These are phyloP conservation scores for Penicillium argentinense DNA, from an alignment of 495 filamentous ascomycete genomes.

Conservation along the genomic window DNA sequence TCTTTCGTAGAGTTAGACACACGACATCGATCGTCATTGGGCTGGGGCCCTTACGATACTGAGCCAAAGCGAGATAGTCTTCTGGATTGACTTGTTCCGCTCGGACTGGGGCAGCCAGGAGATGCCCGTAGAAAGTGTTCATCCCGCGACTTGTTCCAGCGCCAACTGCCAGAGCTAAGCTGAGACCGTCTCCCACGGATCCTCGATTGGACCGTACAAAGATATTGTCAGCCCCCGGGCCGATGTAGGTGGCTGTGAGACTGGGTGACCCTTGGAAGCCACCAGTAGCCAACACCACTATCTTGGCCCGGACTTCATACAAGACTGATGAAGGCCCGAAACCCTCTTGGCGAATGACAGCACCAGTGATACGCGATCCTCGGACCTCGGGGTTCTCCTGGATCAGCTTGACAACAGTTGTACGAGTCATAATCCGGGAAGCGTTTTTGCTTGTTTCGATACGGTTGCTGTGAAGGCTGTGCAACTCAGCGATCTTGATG, in stretches of 20 bases:
- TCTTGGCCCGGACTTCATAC: slow-evolving; percentile 20
- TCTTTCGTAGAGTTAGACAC: slow-evolving; percentile 12
- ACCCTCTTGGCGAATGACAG: slow-evolving; percentile 11
- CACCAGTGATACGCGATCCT: slow-evolving; percentile 21
- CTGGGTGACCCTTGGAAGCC: slow-evolving; percentile 23
- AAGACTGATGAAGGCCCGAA: neutral
- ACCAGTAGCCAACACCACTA: slow-evolving; percentile 26
- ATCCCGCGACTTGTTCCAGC: slow-evolving; percentile 24
- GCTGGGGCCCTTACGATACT: slow-evolving; percentile 30
- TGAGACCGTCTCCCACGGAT: slow-evolving; percentile 26
- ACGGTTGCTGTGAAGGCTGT: slow-evolving; percentile 14
- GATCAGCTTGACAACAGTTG: slow-evolving; percentile 21
- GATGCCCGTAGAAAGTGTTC: slow-evolving; percentile 28
- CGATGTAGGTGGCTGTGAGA: slow-evolving; percentile 19
- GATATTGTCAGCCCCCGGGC: slow-evolving; percentile 26
- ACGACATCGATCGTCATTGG: no score
- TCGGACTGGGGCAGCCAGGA: slow-evolving; percentile 21
- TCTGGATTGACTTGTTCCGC: slow-evolving; percentile 19
- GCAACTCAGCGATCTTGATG: slow-evolving; percentile 22
- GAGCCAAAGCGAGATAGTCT: slow-evolving; percentile 25
- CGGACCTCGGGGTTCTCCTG: slow-evolving; percentile 15
- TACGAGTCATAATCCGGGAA: slow-evolving; percentile 17
- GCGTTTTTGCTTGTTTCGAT: slow-evolving; percentile 12
- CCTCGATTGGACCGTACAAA: slow-evolving; percentile 29
- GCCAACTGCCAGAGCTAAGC: slow-evolving; percentile 14